A percentile compares a stretch with the other conserved stretches of the same genome.
phyloP scores from a whole-genome alignment of 345 rosid species.

The Camelina hispida region DNA sequence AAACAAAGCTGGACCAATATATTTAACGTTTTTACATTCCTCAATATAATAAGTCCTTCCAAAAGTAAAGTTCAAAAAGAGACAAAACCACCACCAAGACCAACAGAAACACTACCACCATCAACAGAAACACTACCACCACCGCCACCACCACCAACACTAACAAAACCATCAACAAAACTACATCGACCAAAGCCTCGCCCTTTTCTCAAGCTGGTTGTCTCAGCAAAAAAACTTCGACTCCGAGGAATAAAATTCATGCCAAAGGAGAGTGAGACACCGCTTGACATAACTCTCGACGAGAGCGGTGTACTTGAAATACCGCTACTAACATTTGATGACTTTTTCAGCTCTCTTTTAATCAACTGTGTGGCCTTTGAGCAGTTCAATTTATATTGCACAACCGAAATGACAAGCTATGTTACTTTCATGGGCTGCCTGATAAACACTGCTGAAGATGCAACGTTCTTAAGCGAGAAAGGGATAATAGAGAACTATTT shows the following conservation, averaged over 20 bases:
- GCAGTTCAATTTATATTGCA: conserved; percentile 50
- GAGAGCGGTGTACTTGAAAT: conserved; percentile 51
- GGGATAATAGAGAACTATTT: conserved; percentile 59
- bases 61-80: neutral
- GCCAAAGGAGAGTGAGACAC: conserved; percentile 42
- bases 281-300: conserved; percentile 53
- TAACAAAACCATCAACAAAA: neutral
- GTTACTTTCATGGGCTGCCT: conserved; percentile 60
- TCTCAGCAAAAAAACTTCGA: conserved; percentile 53
- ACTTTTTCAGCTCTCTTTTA: conserved; percentile 50
- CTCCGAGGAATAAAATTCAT: conserved; percentile 50
- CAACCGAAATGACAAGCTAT: conserved; percentile 55
- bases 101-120: neutral
- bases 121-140: neutral
- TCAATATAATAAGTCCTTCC: neutral
- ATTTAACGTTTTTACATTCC: neutral
- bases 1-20: neutral
- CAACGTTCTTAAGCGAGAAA: conserved; percentile 49
- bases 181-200: neutral
- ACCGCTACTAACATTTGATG: conserved; percentile 49
- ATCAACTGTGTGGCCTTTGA: conserved; percentile 62
- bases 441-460: conserved; percentile 51
- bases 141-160: neutral
- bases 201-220: conserved; percentile 40
- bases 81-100: neutral